Evolutionary conservation across 306 rosid species (phyloP), one percentile per base, ranked within the genome.

Genomic region (Albizia julibrissin): DNA sequence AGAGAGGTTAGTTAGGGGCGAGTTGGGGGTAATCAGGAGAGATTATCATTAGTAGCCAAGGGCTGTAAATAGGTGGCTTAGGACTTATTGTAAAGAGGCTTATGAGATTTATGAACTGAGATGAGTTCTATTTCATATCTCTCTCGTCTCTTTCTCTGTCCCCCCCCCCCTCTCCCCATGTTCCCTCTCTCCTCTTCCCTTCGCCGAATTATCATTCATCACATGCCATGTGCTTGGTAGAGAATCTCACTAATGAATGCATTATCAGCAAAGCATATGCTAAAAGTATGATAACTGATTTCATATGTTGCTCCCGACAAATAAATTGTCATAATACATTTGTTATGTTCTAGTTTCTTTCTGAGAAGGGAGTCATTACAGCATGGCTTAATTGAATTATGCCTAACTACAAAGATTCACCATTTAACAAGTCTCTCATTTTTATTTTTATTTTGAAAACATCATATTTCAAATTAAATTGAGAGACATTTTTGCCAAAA

Each of bases 351-450:
- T 68, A 37, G 52, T 42, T n/a, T 39, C 12, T 69, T 69, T 13
- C 50, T 13, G 4, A 21, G 4, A 71, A 42, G 27, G 24, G 22
- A 72, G 13, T 42, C 22, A 72, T 40, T 34, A n/a, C 64, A 71
- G 69, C 21, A 44, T 26, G 34, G 54, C 44, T 42, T 22, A 19
- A 62, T 19, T 56, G 8, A 75, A 42, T 18, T 59, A 61, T 29
- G 58, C 59, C 1, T 15, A 49, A 65, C 22, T 66, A 19, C 27
- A 79, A 29, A 42, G 40, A 68, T 29, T 78, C 47, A 8, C 76
- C 33, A 62, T 58, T 49, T 33, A 49, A 50, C 42, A 67, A 56
- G 18, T 73, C 34, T n/a, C 70, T 66, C 65, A 52, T 52, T 82
- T 29, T 47, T n/a, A n/a, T 15, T 49, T 14, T 49, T 0, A 4